Conservation (phyloP, 306 rosid genomes). For the Inga leiocalycina region DNA sequence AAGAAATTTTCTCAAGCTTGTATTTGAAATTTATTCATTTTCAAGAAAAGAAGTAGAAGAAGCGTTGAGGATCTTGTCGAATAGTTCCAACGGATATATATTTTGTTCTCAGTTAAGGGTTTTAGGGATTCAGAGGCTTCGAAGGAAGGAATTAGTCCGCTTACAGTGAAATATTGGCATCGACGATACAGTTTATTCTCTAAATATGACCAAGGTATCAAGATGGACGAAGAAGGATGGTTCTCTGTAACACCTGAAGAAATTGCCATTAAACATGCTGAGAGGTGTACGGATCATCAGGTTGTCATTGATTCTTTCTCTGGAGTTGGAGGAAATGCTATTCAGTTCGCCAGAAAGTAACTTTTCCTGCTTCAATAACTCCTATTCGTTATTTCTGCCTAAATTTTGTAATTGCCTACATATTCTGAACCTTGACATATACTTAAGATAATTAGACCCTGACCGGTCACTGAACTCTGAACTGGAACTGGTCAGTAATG, state of each 20-base stretch:
- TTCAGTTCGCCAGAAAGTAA: constrained; percentile 44
- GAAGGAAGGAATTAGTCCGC: constrained; percentile 32
- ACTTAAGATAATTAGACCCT: background rate
- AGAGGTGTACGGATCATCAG: constrained; percentile 22
- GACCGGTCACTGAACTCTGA: no score
- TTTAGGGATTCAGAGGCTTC: background rate
- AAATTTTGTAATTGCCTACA: background rate
- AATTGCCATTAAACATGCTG: constrained; percentile 43
- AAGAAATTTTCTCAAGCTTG: background rate
- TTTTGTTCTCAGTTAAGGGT: constrained; percentile 22
- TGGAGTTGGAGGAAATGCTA: constrained; percentile 45
- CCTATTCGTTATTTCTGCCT: background rate
- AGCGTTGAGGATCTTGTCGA: background rate
- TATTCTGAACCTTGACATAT: background rate
- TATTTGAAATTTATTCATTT: background rate
- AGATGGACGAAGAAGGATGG: constrained; percentile 48
- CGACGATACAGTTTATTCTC: constrained; percentile 42
- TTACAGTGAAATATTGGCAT: constrained; percentile 42
- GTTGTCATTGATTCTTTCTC: constrained; percentile 43
- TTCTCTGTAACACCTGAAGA: constrained; percentile 47
- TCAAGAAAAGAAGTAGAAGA: background rate
- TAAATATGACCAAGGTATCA: constrained; percentile 41
- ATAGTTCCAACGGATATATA: background rate
- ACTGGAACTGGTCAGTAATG: no score
- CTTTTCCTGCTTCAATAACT: background rate